phyloP scores from a whole-genome alignment of 2,329 filamentous ascomycete genomes.

The Chaetoscypha palmicola region DNA sequence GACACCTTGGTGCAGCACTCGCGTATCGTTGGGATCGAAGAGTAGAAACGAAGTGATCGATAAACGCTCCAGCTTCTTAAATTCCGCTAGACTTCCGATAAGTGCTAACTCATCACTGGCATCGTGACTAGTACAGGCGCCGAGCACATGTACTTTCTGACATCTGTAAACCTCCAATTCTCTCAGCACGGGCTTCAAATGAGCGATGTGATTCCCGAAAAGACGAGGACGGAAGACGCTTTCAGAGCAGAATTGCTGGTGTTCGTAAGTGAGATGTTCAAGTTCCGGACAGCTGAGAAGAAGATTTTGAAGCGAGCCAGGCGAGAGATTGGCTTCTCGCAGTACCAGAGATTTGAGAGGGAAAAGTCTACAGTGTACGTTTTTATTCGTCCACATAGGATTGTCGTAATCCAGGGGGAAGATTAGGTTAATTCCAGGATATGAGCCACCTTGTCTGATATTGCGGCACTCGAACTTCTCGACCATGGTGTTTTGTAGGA shows the following conservation, averaged over 20 bases:
- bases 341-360: not conserved
- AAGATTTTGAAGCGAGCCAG: not conserved
- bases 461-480: not conserved
- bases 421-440: not conserved
- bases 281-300: not conserved
- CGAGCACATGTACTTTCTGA: not conserved
- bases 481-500: not conserved
- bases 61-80: not conserved
- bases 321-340: not conserved
- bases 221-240: not conserved
- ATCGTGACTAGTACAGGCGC: not conserved
- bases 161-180: not conserved
- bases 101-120: not conserved
- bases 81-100: not conserved
- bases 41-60: not conserved
- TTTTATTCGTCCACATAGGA: too few species aligned
- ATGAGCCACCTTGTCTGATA: not conserved
- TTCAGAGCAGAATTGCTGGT: not conserved
- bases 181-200: not conserved
- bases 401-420: not conserved
- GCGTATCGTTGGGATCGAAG: not conserved
- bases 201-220: not conserved
- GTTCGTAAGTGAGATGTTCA: not conserved
- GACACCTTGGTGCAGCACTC: not conserved
- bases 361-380: too few species aligned